Evolutionary conservation across 1,139 yeast genomes (phyloP).

Genomic region (Zygoascus sp.): DNA sequence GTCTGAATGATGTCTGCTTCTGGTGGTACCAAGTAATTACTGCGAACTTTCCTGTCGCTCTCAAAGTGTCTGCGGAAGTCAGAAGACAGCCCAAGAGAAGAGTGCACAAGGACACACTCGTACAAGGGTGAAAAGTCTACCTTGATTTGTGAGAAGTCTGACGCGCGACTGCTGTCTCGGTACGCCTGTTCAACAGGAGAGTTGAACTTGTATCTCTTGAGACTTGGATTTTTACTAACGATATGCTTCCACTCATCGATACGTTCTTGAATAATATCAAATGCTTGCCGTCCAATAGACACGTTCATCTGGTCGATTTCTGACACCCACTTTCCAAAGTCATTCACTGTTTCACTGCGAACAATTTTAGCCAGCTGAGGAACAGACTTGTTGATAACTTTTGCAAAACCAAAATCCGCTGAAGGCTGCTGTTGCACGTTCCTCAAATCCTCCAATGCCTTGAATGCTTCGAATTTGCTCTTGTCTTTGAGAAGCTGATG

Average conservation of each 20-base stretch:
- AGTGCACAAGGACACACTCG: constrained; percentile 80
- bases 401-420: constrained; percentile 71
- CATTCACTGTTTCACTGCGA: constrained; percentile 71
- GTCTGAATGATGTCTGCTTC: constrained; percentile 14
- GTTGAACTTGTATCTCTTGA: constrained; percentile 64
- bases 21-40: constrained; percentile 65
- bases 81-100: constrained; percentile 62
- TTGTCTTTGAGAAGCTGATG: constrained; percentile 72
- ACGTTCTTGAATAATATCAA: constrained; percentile 51
- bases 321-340: constrained; percentile 66
- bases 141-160: constrained; percentile 40
- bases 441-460: constrained; percentile 70
- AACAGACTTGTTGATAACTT: constrained; percentile 54
- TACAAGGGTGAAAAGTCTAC: constrained; percentile 66
- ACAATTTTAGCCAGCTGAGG: constrained; percentile 75
- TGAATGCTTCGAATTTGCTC: constrained; percentile 82
- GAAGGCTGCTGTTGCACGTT: constrained; percentile 64
- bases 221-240: constrained; percentile 40
- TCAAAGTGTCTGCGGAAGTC: constrained; percentile 58
- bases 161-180: constrained; percentile 44
- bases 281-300: constrained; percentile 57
- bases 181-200: constrained; percentile 79
- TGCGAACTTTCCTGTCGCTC: constrained; percentile 69
- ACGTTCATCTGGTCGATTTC: constrained; percentile 58
- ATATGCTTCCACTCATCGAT: constrained; percentile 54